These are phyloP conservation scores for Luffa acutangula DNA, from an alignment of 306 rosid genomes.

Conservation along the genomic window DNA sequence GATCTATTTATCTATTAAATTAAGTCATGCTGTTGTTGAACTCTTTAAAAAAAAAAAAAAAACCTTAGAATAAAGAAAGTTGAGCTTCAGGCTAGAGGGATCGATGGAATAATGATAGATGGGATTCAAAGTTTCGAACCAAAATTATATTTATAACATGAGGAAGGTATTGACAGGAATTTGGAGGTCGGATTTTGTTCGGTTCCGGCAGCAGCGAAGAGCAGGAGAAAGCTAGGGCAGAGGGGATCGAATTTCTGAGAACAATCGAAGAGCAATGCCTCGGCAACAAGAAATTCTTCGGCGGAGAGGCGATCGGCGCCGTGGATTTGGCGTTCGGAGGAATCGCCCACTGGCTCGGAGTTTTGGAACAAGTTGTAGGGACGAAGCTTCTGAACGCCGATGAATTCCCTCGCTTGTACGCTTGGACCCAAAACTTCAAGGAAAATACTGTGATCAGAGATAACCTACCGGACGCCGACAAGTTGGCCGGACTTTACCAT, in stretches of 20 bases:
- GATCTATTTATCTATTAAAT: no score
- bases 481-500: background rate
- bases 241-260: slow-evolving; percentile 6
- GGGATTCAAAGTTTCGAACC: no score
- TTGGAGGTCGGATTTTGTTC: background rate
- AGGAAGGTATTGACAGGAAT: background rate
- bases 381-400: slow-evolving; percentile 18
- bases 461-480: slow-evolving; percentile 23
- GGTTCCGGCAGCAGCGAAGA: slow-evolving; percentile 1
- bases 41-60: no score
- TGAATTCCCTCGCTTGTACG: slow-evolving; percentile 24
- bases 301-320: slow-evolving; percentile 19
- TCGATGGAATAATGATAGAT: no score
- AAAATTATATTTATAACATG: background rate
- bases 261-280: slow-evolving; percentile 17
- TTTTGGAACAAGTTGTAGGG: slow-evolving; percentile 12
- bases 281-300: slow-evolving; percentile 18
- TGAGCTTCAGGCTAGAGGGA: no score
- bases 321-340: slow-evolving; percentile 19
- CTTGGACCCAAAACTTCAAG: slow-evolving; percentile 34
- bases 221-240: slow-evolving; percentile 4
- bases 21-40: no score
- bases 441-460: slow-evolving; percentile 26
- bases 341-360: slow-evolving; percentile 4
- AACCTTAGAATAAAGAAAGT: no score